Conservation (phyloP, 2,329 filamentous ascomycete genomes). For the Claviceps spartinae region DNA sequence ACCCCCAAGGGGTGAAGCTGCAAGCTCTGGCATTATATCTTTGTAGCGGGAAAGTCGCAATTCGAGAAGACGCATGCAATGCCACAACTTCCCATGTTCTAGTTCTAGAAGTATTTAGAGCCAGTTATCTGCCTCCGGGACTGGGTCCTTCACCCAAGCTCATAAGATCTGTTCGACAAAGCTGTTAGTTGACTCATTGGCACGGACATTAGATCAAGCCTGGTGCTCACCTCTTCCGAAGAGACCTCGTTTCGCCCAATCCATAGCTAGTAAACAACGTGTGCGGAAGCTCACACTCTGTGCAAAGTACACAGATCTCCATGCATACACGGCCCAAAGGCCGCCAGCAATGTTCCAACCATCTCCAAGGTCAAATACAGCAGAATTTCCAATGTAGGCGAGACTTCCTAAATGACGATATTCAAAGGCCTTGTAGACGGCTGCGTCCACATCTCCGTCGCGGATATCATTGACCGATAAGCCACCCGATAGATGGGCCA, state of each 20-base stretch:
- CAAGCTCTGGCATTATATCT: too few relatives aligned
- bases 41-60: background rate
- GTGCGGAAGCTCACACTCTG: constrained; percentile 92
- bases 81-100: background rate
- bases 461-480: constrained; percentile 66
- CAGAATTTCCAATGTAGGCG: constrained; percentile 92
- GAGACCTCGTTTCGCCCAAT: constrained; percentile 92
- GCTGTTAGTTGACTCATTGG: background rate
- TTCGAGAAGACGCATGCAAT: background rate
- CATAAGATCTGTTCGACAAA: constrained; percentile 31
- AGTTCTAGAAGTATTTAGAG: background rate
- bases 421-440: constrained; percentile 87
- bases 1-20: too few relatives aligned
- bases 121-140: background rate
- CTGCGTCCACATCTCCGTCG: constrained; percentile 83
- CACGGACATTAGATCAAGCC: background rate
- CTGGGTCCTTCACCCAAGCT: constrained; percentile 26
- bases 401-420: constrained; percentile 85
- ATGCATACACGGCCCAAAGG: constrained; percentile 85
- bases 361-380: constrained; percentile 77
- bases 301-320: constrained; percentile 93
- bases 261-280: constrained; percentile 82
- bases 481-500: constrained; percentile 64
- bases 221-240: constrained; percentile 76
- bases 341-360: constrained; percentile 72